These are phyloP conservation scores for Byssothecium circinans DNA, from an alignment of 2,329 filamentous ascomycete species.

Conservation along the genomic window DNA sequence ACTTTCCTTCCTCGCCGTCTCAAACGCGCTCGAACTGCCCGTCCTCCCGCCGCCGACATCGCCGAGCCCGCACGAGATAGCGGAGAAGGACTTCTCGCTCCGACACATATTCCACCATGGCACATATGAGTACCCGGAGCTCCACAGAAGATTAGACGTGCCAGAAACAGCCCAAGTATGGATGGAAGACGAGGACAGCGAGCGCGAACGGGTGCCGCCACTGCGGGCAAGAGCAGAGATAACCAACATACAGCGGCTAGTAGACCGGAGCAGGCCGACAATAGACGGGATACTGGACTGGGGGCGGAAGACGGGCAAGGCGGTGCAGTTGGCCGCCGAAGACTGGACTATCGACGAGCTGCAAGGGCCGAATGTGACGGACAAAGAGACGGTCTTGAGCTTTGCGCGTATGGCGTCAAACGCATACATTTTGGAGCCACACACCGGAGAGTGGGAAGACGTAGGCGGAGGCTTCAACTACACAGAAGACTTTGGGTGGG, in stretches of 20 bases:
- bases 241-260: slow-evolving; percentile 75
- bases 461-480: slow-evolving; percentile 75
- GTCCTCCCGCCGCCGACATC: slow-evolving; percentile 29
- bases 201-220: slow-evolving; percentile 48
- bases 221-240: slow-evolving; percentile 62
- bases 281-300: slow-evolving; percentile 78
- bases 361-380: slow-evolving; percentile 75
- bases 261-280: slow-evolving; percentile 72
- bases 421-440: slow-evolving; percentile 77
- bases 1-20: slow-evolving; percentile 67
- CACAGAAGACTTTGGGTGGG: slow-evolving; percentile 89
- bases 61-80: slow-evolving; percentile 20
- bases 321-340: slow-evolving; percentile 67
- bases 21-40: slow-evolving; percentile 43
- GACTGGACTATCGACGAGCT: slow-evolving; percentile 85
- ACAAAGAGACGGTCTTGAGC: slow-evolving; percentile 80
- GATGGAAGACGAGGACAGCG: slow-evolving; percentile 63
- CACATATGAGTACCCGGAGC: slow-evolving; percentile 71
- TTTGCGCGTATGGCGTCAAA: slow-evolving; percentile 88
- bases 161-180: slow-evolving; percentile 63
- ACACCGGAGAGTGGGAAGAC: slow-evolving; percentile 75
- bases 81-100: slow-evolving; percentile 51
- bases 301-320: slow-evolving; percentile 68
- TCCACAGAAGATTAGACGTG: slow-evolving; percentile 78
- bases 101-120: slow-evolving; percentile 94